These are phyloP conservation scores for Salix exigua DNA, from an alignment of 345 rosid species.

Conservation along the genomic window DNA sequence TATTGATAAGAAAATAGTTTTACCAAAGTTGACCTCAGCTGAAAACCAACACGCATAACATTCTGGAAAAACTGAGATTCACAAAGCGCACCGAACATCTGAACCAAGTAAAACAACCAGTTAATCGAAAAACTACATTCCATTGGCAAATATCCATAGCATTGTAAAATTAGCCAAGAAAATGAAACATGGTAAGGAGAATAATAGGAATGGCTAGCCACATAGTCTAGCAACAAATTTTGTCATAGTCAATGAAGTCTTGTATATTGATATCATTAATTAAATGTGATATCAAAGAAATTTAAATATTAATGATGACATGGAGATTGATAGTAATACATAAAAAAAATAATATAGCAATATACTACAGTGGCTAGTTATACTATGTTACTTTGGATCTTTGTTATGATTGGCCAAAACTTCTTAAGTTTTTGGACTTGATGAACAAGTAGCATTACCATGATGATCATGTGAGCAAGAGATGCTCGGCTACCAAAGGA, in stretches of 20 bases:
- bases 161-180: neutral
- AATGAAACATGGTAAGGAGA: neutral
- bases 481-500: neutral
- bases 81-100: conserved; percentile 43
- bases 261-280: neutral
- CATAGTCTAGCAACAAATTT: neutral
- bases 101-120: conserved; percentile 17
- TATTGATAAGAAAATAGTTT: neutral
- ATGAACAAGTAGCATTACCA: neutral
- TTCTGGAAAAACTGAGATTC: conserved; percentile 35
- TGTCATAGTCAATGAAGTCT: neutral
- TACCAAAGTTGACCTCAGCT: conserved; percentile 32
- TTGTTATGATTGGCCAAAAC: neutral
- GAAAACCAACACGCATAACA: conserved; percentile 30
- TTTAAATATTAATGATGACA: neutral
- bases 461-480: neutral
- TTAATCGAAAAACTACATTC: conserved; percentile 7
- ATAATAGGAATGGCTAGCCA: neutral
- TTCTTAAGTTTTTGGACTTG: neutral
- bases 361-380: neutral
- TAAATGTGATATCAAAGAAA: neutral
- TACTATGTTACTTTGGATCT: neutral
- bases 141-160: neutral
- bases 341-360: neutral
- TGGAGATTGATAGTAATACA: neutral